Conservation (phyloP, 2,329 filamentous ascomycete genomes). For the Thermothelomyces thermophilus region DNA sequence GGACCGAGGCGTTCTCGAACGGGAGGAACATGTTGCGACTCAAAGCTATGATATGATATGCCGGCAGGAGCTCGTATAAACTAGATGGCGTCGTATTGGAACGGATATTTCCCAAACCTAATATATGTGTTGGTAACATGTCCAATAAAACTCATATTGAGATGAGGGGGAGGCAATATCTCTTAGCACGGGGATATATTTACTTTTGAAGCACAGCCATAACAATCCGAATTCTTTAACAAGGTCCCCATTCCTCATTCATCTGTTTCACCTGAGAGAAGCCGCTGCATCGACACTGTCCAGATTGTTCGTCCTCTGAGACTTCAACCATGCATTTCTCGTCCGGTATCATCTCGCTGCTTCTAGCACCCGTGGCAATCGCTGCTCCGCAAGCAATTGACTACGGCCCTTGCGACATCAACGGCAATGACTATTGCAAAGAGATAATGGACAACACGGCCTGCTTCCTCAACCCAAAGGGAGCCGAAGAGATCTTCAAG, state of each 20-base stretch:
- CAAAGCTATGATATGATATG: not conserved
- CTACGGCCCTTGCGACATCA: slow-evolving; percentile 19
- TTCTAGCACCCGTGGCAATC: not conserved
- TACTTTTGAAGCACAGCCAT: not conserved
- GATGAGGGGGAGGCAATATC: not conserved
- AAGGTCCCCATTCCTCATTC: too few relatives aligned
- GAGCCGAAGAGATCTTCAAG: slow-evolving; percentile 14
- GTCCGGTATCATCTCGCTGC: not conserved
- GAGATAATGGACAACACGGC: slow-evolving; percentile 22
- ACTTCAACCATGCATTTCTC: not conserved
- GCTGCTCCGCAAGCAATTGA: slow-evolving; percentile 8
- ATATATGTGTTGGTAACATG: not conserved
- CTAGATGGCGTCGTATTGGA: not conserved
- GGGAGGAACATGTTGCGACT: not conserved
- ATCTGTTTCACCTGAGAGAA: too few relatives aligned
- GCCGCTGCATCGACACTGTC: too few relatives aligned
- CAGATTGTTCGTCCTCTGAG: too few relatives aligned
- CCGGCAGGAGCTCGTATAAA: not conserved
- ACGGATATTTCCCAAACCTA: slow-evolving; percentile 5
- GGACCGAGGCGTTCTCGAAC: not conserved
- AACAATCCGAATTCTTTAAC: too few relatives aligned
- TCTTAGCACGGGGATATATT: not conserved
- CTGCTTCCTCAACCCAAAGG: slow-evolving; percentile 16
- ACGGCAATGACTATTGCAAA: slow-evolving; percentile 15
- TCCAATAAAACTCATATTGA: not conserved